These are phyloP conservation scores for Diphasiastrum complanatum DNA, from an alignment of 83 land plant genomes.

Conservation along the genomic window DNA sequence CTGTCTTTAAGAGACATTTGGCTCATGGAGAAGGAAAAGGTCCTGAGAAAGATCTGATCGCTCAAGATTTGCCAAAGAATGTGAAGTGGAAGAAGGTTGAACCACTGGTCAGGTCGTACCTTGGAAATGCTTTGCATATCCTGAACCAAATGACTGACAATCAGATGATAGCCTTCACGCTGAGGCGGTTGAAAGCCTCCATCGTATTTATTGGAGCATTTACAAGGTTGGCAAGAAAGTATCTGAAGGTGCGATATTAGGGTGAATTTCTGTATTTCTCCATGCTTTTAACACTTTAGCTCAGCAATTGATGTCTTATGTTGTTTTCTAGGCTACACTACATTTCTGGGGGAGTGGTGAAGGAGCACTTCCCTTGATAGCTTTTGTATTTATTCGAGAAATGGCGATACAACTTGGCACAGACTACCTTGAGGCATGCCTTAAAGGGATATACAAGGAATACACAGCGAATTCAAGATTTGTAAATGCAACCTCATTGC, in stretches of 20 bases:
- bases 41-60: conserved; percentile 35
- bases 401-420: conserved; percentile 46
- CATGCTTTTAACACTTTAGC: background rate
- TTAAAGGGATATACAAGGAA: conserved; percentile 50
- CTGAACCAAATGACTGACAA: conserved; percentile 74
- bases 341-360: conserved; percentile 83
- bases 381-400: conserved; percentile 57
- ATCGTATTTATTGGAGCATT: conserved; percentile 63
- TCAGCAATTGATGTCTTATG: background rate
- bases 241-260: conserved; percentile 86
- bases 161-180: conserved; percentile 55
- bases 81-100: conserved; percentile 56
- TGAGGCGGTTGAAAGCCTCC: conserved; percentile 62
- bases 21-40: conserved; percentile 35
- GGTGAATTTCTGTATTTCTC: background rate
- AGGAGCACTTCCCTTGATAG: conserved; percentile 40
- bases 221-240: conserved; percentile 52
- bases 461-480: conserved; percentile 49
- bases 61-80: conserved; percentile 38
- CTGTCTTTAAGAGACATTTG: conserved; percentile 45
- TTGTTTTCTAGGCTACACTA: conserved; percentile 52
- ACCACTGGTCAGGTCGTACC: conserved; percentile 62
- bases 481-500: conserved; percentile 40
- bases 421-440: conserved; percentile 47
- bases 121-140: conserved; percentile 59